phyloP scores from a whole-genome alignment of 2,329 filamentous ascomycete genomes.

The Xylariaceae sp. region DNA sequence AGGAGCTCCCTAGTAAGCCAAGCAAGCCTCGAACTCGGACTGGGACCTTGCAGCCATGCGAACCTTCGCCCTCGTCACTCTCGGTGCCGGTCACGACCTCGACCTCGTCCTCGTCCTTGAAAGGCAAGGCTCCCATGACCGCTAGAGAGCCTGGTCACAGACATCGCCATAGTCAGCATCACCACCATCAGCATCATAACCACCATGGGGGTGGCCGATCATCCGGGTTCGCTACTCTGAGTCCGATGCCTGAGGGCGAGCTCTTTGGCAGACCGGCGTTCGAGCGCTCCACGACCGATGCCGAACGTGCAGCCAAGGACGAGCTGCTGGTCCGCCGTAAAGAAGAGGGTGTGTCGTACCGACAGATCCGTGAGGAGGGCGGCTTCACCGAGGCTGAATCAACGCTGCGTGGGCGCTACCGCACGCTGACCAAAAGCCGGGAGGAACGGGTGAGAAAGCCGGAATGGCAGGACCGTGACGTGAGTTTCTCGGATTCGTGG shows the following conservation, averaged over 20 bases:
- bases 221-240: neutral
- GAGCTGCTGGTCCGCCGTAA: slow-evolving; percentile 51
- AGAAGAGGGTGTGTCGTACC: slow-evolving; percentile 57
- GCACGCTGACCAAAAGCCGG: slow-evolving; percentile 61
- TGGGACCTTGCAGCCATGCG: slow-evolving; percentile 11
- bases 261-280: neutral
- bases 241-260: slow-evolving; percentile 5
- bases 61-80: slow-evolving; percentile 1
- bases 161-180: slow-evolving; percentile 1
- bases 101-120: neutral
- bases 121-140: neutral
- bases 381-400: slow-evolving; percentile 63
- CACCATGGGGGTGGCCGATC: neutral
- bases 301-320: slow-evolving; percentile 35
- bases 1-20: slow-evolving; percentile 11
- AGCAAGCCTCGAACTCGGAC: slow-evolving; percentile 13
- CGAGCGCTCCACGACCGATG: neutral
- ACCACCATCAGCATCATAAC: slow-evolving; percentile 4
- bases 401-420: slow-evolving; percentile 64
- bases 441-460: slow-evolving; percentile 61
- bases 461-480: slow-evolving; percentile 58
- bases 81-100: neutral
- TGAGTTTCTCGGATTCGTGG: slow-evolving; percentile 41
- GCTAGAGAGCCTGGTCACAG: slow-evolving; percentile 1
- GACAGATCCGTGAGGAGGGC: slow-evolving; percentile 53